Base-by-base conservation (phyloP, 768 basidiomycete species). In the Thelephora ganbajun region DNA sequence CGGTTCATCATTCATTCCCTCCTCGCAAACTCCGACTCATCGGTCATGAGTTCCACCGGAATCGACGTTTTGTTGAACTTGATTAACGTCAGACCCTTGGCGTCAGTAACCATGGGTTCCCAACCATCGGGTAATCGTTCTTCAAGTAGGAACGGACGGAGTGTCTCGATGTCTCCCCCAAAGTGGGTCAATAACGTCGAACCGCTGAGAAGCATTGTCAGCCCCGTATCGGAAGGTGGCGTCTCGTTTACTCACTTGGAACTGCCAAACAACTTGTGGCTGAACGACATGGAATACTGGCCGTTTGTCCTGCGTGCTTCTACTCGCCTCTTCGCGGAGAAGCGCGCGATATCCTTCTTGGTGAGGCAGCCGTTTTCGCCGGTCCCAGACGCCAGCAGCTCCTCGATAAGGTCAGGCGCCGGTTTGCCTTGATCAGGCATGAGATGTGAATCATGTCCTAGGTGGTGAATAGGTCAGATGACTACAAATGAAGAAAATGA, bases 121-220 rank as follows among this genome's bases (percentile, higher is more conserved):
- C 83, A 88, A 18, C 76, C 76, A 0, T 80, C 69, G 0, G 80
- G 78, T 30, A 89, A 57, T 13, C 83, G 73, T 53, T 89, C 85
- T 41, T 89, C 80, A 7, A 67, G 58, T n/a, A 89, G 60, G 44
- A 84, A 55, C 0, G 69, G 53, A 36, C 70, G 63, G 34, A 87
- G 54, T 48, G 80, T 80, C 6, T 66, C 60, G 4, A 80, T 56
- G 16, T 70, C 66, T 2, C 83, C 81, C 4, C 81, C 87, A 52
- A 85, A 80, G 46, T 80, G 75, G 1, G 72, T 73, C 13, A 80
- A 61, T 44, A 88, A 52, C 0, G 80, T 80, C 0, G 80, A 73
- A 0, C 77, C 69, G 61, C 81, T 84, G 49, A 41, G 16, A 5
- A 41, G 22, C 22, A n/a, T 14, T 14, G 22, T 18, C 16, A 41